phyloP scores from a whole-genome alignment of 257 asterid genomes.

The Fraxinus cuspidata region DNA sequence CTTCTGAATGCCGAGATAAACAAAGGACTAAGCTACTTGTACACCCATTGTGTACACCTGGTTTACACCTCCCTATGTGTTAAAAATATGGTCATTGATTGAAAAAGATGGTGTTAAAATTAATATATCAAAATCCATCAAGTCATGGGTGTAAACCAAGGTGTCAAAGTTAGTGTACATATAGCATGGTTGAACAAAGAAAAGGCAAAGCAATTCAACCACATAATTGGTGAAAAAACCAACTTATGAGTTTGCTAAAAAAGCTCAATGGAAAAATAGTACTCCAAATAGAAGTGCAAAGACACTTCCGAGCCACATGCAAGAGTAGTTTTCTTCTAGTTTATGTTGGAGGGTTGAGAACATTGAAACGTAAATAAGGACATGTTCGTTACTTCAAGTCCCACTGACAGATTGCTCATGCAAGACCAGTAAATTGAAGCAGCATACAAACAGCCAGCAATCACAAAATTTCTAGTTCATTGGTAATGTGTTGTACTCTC shows the following conservation, averaged over 20 bases:
- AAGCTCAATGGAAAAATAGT: not conserved
- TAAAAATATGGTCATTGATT: too few species aligned
- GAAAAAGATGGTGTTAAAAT: too few species aligned
- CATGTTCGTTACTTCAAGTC: not conserved
- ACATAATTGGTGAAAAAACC: not conserved
- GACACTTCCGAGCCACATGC: not conserved
- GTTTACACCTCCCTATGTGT: too few species aligned
- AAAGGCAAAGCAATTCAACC: not conserved
- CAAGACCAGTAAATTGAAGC: conserved; percentile 1
- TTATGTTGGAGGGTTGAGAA: not conserved
- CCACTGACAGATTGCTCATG: conserved; percentile 3
- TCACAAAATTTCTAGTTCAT: conserved; percentile 36
- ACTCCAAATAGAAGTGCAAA: not conserved
- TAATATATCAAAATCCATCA: too few species aligned
- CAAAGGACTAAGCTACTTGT: too few species aligned
- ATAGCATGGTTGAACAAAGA: not conserved
- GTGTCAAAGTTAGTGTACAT: too few species aligned
- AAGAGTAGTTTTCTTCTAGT: not conserved
- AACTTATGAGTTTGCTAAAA: not conserved
- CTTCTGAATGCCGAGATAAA: too few species aligned
- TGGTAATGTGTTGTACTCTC: conserved; percentile 70
- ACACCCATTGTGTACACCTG: too few species aligned
- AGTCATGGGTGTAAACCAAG: too few species aligned
- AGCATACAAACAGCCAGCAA: not conserved
- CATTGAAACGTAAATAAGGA: not conserved